Evolutionary conservation across 164 flowering plant genomes (phyloP).

Genomic region (Hamamelis virginiana): DNA sequence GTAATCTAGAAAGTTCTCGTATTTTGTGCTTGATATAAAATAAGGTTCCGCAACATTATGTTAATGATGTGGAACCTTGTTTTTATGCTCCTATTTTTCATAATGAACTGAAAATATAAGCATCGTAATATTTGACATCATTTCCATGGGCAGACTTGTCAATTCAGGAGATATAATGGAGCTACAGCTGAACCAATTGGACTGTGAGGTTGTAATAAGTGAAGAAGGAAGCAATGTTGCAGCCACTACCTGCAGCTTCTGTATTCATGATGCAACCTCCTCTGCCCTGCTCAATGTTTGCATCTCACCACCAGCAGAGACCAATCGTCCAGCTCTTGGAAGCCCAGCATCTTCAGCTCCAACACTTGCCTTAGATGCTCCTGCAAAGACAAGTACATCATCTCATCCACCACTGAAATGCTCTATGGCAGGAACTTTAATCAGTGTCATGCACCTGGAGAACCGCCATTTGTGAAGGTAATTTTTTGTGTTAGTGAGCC

Average conservation of each 20-base stretch:
- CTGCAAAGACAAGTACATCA: constrained; percentile 37
- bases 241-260: constrained; percentile 34
- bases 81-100: too few species aligned
- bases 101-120: too few species aligned
- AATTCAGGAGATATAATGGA: constrained; percentile 73
- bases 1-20: too few species aligned
- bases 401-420: constrained; percentile 63
- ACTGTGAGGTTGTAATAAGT: constrained; percentile 61
- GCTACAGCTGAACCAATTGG: constrained; percentile 62
- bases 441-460: constrained; percentile 66
- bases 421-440: constrained; percentile 87
- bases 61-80: too few species aligned
- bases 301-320: constrained; percentile 31
- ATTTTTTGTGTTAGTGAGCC: too few species aligned
- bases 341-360: constrained; percentile 29
- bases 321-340: constrained; percentile 24
- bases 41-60: too few species aligned
- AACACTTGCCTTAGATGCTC: constrained; percentile 36
- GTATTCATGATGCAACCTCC: constrained; percentile 27
- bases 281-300: constrained; percentile 27
- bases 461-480: constrained; percentile 77
- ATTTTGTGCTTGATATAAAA: too few species aligned
- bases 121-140: constrained; percentile 1
- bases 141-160: constrained; percentile 51
- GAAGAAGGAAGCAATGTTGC: constrained; percentile 65